Base-by-base conservation (phyloP, 768 basidiomycete genomes). In the Crucibulum laeve region DNA sequence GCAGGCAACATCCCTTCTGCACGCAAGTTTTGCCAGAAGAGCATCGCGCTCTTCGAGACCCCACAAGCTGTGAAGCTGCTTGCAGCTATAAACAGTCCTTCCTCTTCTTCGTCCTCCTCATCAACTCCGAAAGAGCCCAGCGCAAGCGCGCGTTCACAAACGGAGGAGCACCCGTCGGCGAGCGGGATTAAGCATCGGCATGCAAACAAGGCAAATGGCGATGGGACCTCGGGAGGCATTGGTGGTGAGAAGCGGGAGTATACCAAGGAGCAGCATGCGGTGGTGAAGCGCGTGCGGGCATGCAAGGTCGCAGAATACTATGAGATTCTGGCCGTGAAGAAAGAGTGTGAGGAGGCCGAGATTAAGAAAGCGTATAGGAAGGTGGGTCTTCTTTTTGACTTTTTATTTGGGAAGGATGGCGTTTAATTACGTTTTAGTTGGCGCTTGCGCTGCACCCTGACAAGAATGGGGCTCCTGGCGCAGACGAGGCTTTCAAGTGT, bases 401-500 rank as follows among this genome's bases (percentile, higher is more conserved):
- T 14, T 14, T 30, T 23, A 32, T 21, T 40, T 11, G 17, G 13
- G 37, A 26, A 35, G 19, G 33, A n/a, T 37, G 24, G 4, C 13
- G 14, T 18, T 43, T 40, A 34, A 46, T 24, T 24, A 32, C 24
- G 19, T 7, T 40, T 30, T 51, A 93, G 90, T 74, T 95, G 48
- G 93, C 93, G 28, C 71, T 96, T 45, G 87, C 88, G 41, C 65
- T 93, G 37, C 91, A 94, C 64, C 91, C 91, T 3, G 91, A 94
- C 61, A 94, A 87, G 70, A 96, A 95, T 55, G 91, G 92, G 4
- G 95, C 95, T 15, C 94, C 95, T n/a, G 90, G 91, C 30, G 95
- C 95, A 13, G 95, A 97, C 48, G 95, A 98, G 60, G 95, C 95
- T 2, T 98, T 98, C 70, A 98, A 98, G 71, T 73, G 95, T 97